Percentiles rank a stretch among this genome's conserved stretches.
phyloP scores from a whole-genome alignment of 306 rosid genomes.

The Phaseolus lunatus region DNA sequence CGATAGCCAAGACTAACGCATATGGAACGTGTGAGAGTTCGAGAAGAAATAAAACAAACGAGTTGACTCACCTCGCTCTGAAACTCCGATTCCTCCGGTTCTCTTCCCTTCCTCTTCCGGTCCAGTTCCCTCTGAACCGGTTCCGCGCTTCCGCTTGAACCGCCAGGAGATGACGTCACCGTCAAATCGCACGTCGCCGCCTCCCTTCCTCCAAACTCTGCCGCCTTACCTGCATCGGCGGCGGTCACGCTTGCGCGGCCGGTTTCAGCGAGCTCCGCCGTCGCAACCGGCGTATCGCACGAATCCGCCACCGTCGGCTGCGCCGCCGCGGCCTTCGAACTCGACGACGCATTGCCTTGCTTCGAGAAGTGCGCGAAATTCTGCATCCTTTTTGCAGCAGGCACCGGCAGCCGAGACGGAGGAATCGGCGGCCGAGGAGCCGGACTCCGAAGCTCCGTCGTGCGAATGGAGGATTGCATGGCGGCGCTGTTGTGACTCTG shows the following conservation, averaged over 20 bases:
- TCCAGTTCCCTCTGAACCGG: slow-evolving; percentile 44
- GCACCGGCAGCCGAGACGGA: slow-evolving; percentile 45
- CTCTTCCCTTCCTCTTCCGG: slow-evolving; percentile 70
- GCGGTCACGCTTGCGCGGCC: slow-evolving; percentile 36
- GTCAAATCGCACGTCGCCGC: slow-evolving; percentile 54
- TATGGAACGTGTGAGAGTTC: background rate
- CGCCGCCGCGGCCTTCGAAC: slow-evolving; percentile 47
- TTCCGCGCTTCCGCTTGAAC: slow-evolving; percentile 62
- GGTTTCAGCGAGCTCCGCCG: slow-evolving; percentile 26
- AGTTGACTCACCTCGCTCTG: slow-evolving; percentile 62
- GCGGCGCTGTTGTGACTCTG: slow-evolving; percentile 2
- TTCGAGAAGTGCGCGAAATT: slow-evolving; percentile 54
- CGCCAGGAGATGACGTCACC: slow-evolving; percentile 63
- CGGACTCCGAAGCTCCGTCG: slow-evolving; percentile 33
- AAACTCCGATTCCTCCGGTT: slow-evolving; percentile 57
- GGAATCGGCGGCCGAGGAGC: slow-evolving; percentile 57
- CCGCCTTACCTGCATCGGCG: slow-evolving; percentile 44
- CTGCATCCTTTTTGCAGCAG: slow-evolving; percentile 32
- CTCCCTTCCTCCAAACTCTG: slow-evolving; percentile 44
- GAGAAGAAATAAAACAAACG: too few species aligned
- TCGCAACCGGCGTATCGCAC: slow-evolving; percentile 52
- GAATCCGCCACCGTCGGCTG: slow-evolving; percentile 62
- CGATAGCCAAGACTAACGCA: slow-evolving; percentile 37
- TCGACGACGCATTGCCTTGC: slow-evolving; percentile 47
- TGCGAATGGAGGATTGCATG: slow-evolving; percentile 4